Percentiles rank a stretch among this genome's conserved stretches.
These are phyloP conservation scores for Harringtonia lauricola DNA, from an alignment of 2,329 filamentous ascomycete genomes.

Conservation along the genomic window DNA sequence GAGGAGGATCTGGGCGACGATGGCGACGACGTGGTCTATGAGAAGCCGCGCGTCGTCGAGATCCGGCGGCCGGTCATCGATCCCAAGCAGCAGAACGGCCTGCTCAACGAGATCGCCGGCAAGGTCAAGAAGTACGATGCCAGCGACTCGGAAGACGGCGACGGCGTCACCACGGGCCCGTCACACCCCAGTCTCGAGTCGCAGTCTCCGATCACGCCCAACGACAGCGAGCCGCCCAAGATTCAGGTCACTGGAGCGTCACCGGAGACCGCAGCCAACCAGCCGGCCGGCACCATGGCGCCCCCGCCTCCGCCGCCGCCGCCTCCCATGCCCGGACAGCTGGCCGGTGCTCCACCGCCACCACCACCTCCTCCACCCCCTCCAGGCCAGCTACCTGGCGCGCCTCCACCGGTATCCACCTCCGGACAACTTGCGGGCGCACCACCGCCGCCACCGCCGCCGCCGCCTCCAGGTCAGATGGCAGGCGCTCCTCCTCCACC, in stretches of 20 bases:
- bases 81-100: slow-evolving; percentile 55
- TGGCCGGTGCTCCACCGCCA: slow-evolving; percentile 17
- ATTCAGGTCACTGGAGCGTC: slow-evolving; percentile 40
- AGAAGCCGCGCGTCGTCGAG: slow-evolving; percentile 71
- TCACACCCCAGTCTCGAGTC: slow-evolving; percentile 67
- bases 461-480: slow-evolving; percentile 16
- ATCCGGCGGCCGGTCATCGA: slow-evolving; percentile 60
- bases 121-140: slow-evolving; percentile 65
- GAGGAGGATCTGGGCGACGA: slow-evolving; percentile 39
- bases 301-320: slow-evolving; percentile 35
- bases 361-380: slow-evolving; percentile 26
- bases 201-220: slow-evolving; percentile 55
- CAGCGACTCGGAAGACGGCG: slow-evolving; percentile 58
- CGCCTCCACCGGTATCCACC: no score
- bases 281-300: not conserved
- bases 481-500: slow-evolving; percentile 20
- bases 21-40: slow-evolving; percentile 49
- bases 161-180: slow-evolving; percentile 61
- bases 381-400: no score
- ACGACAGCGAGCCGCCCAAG: slow-evolving; percentile 48
- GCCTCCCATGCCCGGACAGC: slow-evolving; percentile 24
- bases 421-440: slow-evolving; percentile 16
- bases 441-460: slow-evolving; percentile 15
- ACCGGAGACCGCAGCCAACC: not conserved
- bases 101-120: slow-evolving; percentile 57